These are phyloP conservation scores for Craterostigma plantagineum DNA, from an alignment of 257 asterid genomes.

Conservation along the genomic window DNA sequence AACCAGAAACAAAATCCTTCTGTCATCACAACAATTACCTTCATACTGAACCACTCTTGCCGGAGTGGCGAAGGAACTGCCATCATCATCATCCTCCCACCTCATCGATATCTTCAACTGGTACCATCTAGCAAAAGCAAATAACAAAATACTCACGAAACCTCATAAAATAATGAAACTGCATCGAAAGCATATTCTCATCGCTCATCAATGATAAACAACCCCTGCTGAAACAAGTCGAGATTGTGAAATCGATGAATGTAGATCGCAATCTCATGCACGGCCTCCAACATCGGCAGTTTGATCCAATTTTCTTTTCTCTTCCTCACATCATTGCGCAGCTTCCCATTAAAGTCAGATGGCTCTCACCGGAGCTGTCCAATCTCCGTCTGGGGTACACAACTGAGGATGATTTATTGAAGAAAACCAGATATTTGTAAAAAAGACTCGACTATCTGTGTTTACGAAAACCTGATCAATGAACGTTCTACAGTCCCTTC, in stretches of 20 bases:
- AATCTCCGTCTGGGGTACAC: too few species aligned
- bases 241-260: conserved; percentile 94
- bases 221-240: conserved; percentile 97
- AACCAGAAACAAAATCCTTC: too few species aligned
- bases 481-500: too few species aligned
- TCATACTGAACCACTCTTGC: conserved; percentile 94
- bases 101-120: conserved; percentile 75
- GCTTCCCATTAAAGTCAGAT: too few species aligned
- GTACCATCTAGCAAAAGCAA: conserved; percentile 45
- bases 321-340: too few species aligned
- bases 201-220: conserved; percentile 8
- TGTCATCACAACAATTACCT: conserved; percentile 23
- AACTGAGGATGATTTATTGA: too few species aligned
- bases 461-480: too few species aligned
- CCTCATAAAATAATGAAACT: conserved; percentile 1
- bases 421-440: too few species aligned
- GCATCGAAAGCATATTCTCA: conserved; percentile 1
- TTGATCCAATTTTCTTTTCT: not conserved
- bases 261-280: conserved; percentile 75
- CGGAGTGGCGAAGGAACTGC: conserved; percentile 46
- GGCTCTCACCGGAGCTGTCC: too few species aligned
- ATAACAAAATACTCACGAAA: not conserved
- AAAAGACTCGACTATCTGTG: too few species aligned
- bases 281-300: conserved; percentile 49
- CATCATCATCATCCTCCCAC: conserved; percentile 74